These are phyloP conservation scores for Sclerotinia minor DNA, from an alignment of 2,329 filamentous ascomycete species.

Conservation along the genomic window DNA sequence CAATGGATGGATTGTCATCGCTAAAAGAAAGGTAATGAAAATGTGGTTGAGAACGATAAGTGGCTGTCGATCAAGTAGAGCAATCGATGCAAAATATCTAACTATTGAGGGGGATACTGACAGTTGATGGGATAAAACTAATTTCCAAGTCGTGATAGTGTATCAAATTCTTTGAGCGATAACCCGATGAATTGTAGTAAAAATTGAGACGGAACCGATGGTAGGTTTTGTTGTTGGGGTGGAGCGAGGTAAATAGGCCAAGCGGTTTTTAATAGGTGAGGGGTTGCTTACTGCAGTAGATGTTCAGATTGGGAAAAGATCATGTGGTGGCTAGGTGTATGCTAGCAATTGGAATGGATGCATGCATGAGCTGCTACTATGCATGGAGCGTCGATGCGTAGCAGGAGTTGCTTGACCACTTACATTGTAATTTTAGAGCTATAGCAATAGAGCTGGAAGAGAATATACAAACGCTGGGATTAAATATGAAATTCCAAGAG, in stretches of 20 bases:
- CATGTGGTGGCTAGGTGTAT: neutral
- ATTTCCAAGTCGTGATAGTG: neutral
- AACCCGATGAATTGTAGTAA: neutral
- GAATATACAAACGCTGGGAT: neutral
- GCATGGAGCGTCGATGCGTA: neutral
- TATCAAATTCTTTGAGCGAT: neutral
- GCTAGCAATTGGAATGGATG: neutral
- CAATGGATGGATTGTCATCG: neutral
- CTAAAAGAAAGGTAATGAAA: neutral
- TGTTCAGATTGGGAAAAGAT: neutral
- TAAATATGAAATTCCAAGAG: neutral
- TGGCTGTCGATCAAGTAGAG: neutral
- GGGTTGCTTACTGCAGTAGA: constrained; percentile 3
- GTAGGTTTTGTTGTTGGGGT: neutral
- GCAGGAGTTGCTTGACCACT: neutral
- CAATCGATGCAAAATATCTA: neutral
- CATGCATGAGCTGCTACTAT: neutral
- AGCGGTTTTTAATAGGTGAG: neutral
- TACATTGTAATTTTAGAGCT: constrained; percentile 1
- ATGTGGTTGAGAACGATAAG: neutral
- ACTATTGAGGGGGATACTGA: neutral
- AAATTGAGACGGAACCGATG: neutral
- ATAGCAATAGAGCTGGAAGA: neutral
- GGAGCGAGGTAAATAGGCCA: neutral
- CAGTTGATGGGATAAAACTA: neutral